Base-by-base conservation (phyloP, 2,329 filamentous ascomycete species). In the Paraphoma sp. region DNA sequence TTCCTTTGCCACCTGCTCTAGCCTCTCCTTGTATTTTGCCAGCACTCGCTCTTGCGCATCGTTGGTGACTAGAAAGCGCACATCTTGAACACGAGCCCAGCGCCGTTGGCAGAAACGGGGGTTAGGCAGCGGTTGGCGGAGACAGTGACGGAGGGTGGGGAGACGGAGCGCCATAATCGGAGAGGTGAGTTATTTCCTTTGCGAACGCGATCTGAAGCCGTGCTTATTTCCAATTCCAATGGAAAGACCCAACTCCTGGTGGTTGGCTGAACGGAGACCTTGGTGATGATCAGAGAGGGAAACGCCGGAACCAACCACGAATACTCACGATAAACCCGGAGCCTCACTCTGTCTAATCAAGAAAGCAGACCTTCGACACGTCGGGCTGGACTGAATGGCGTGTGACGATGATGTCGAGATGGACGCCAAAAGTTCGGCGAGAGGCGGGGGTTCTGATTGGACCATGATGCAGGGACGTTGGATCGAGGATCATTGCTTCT, bases 51-150 rank as follows among this genome's bases (percentile, higher is more conserved):
- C 84, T 45, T 88, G 83, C 54, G 86, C 81, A 55, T 86, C 86
- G 59, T 93, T 91, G 14, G 92, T 95, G 59, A 90, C 90, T 45
- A 97, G 85, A 82, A 94, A 96, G 63, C 93, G 92, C 46, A 96
- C 88, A 77, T 97, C 92, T 77, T 96, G 92, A 30, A 97, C 93
- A 70, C 92, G 92, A 1, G 94, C 94, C 90, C 92, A 96, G 74
- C 93, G 87, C 53, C 89, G 87, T 77, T 97, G 94, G 51, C 56
- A 63, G 33, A 64, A 47, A 16, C 71, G 70, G 1, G 71, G 71
- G 48, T 65, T 70, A 10, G 57, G 45, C 40, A 71, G 63, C 14
- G 73, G 68, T 43, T 74, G 72, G 36, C 72, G 74, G 41, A 73
- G 64, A 41, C 68, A 60, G 57, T 69, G 57, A 47, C 71, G 71